Base-by-base conservation (phyloP, 202 grass and related monocot genomes). In the Digitaria exilis region DNA sequence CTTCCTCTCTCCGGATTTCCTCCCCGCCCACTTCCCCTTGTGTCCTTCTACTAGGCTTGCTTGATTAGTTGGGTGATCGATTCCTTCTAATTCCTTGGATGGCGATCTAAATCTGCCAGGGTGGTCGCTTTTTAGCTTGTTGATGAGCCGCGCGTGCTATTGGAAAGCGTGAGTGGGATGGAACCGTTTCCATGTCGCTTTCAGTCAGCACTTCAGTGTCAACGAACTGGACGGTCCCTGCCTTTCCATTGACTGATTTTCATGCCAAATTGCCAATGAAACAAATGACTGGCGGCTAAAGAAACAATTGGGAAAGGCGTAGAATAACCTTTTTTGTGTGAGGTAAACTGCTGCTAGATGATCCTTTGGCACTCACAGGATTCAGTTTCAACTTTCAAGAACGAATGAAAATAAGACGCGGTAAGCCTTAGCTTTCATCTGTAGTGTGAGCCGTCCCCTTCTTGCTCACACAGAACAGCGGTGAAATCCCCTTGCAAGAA, bases 131-230 rank as follows among this genome's bases (percentile, higher is more conserved):
- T 41, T 84, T 18, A 1, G 13, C 13, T 70, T 71, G 43, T 26
- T 52, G 8, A 39, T n/a, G n/a, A n/a, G n/a, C n/a, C n/a, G n/a
- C n/a, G 26, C 15, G 3, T 32, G 52, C 57, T 15, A 31, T 22
- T 48, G 41, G 29, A 16, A 5, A n/a, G n/a, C n/a, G n/a, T n/a
- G n/a, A n/a, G n/a, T n/a, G n/a, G n/a, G n/a, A n/a, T n/a, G n/a
- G n/a, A n/a, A 41, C 37, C 26, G 69, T 42, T 87, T 76, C 42
- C 41, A 56, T n/a, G 63, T 87, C 78, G 41, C 78, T 81, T 76
- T 87, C 78, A 59, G 17, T 7, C 19, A 52, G 32, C 30, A 35
- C 29, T 45, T 17, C 18, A n/a, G 26, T 34, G 62, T 51, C 45
- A 50, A 32, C 44, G 29, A 32, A 72, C 16, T 46, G 24, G 22